Conservation (phyloP, 495 filamentous ascomycete genomes). For the Xylona heveae region DNA sequence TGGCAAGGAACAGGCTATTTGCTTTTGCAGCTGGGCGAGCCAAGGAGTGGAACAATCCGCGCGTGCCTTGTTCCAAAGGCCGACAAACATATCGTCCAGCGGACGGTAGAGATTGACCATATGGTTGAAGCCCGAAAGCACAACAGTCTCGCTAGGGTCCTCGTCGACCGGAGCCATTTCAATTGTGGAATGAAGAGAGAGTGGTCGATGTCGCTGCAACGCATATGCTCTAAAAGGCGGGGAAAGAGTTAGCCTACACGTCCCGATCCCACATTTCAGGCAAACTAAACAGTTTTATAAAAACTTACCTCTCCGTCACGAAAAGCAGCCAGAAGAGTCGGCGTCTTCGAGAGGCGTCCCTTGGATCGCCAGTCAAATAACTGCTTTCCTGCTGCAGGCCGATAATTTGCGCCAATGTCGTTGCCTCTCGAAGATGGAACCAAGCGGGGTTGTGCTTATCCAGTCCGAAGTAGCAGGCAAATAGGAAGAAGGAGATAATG, state of each 20-base stretch:
- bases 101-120: constrained; percentile 46
- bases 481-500: constrained; percentile 20
- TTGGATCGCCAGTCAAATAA: constrained; percentile 24
- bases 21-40: constrained; percentile 38
- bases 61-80: constrained; percentile 51
- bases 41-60: constrained; percentile 33
- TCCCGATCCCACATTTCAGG: too few species aligned
- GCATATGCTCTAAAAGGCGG: constrained; percentile 44
- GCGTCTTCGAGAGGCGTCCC: constrained; percentile 30
- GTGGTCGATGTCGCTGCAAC: constrained; percentile 51
- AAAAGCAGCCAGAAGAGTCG: constrained; percentile 55
- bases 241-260: constrained; percentile 1
- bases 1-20: constrained; percentile 42
- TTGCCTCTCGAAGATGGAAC: constrained; percentile 22
- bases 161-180: constrained; percentile 38
- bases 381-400: constrained; percentile 40
- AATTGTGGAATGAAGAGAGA: constrained; percentile 42
- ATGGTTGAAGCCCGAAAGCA: constrained; percentile 37
- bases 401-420: constrained; percentile 17
- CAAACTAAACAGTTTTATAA: background rate
- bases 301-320: constrained; percentile 39
- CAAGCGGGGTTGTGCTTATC: constrained; percentile 21
- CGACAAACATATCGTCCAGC: constrained; percentile 49
- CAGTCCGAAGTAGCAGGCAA: constrained; percentile 18
- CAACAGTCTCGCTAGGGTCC: constrained; percentile 17